Evolutionary conservation across 78 protist species (phyloP).

Genomic region (Emiliania huxleyi): DNA sequence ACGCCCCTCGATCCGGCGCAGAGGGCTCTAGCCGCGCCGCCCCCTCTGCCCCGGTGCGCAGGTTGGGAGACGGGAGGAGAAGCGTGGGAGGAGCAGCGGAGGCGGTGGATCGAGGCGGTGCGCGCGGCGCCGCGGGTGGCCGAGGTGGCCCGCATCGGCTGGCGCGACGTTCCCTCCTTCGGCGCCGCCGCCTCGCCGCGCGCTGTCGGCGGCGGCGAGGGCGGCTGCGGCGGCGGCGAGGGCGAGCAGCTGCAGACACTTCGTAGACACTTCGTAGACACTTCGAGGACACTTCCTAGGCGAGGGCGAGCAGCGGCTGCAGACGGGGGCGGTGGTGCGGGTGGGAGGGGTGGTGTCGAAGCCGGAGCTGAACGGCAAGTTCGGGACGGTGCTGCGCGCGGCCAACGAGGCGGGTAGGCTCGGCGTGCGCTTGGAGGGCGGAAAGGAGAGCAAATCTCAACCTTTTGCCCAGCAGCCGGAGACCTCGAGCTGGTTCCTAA

Average conservation of each 20-base stretch:
- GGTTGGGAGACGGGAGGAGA: not conserved
- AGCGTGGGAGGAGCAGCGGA: not conserved
- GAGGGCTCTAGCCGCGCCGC: no score
- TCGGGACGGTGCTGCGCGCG: not conserved
- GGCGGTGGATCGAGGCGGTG: not conserved
- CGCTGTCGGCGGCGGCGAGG: not conserved
- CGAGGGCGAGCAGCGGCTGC: not conserved
- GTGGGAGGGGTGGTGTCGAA: not conserved
- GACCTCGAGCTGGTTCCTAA: no score
- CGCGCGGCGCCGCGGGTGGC: not conserved
- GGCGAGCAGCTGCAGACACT: no score
- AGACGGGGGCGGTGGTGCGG: not conserved
- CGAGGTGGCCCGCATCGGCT: not conserved
- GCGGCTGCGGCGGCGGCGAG: no score
- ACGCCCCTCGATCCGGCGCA: no score
- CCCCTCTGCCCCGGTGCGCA: no score
- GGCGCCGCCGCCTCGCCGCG: not conserved
- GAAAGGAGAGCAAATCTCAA: no score
- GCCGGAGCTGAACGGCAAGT: constrained; percentile 4
- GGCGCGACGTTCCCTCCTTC: not conserved
- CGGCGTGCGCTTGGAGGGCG: not conserved
- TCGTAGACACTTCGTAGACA: no score
- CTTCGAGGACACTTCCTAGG: no score
- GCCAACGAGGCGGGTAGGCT: not conserved
- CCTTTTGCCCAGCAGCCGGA: no score